Evolutionary conservation across 1,139 yeast genomes (phyloP), one percentile per base, ranked within the genome.

Genomic region (Yamadazyma aaseri): DNA sequence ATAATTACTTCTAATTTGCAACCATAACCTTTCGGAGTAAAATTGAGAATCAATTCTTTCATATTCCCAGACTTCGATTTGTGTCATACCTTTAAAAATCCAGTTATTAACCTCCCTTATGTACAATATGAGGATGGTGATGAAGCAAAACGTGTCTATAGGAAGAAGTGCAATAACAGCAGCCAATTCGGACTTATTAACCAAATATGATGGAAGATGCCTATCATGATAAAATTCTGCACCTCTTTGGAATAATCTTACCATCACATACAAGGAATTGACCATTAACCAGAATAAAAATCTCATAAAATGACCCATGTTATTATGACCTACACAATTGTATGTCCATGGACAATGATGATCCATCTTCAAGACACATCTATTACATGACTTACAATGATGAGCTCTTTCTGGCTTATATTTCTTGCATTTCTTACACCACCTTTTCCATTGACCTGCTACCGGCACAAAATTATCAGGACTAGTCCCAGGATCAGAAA

Each of bases 301-400:
- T 34, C 97, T 68, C 47, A 86, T 51, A 52, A 92, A 92, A 52
- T 87, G 92, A 0, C 96, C 90, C 58, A 81, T 68, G 53, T 92
- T 92, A 1, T 60, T 59, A 55, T 80, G 81, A 0, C 98, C 98
- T 35, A 94, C 78, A 56, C 98, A 92, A 14, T 78, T 71, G 4
- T 94, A 79, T 52, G 94, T 89, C 98, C 98, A 92, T 0, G 98
- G 97, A 55, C 98, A 92, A 60, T 86, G 95, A 54, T 92, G 98
- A 58, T 84, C 94, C 92, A 83, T 83, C 40, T 72, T 67, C 36
- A 90, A 65, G 1, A 86, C 73, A 58, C 98, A 92, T 35, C 60
- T 63, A 7, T 77, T 73, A 45, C 94, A 79, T 12, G 75, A 62
- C 2, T 85, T 80, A 41, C 98, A 92, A 57, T 92, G 97, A 55